A percentile compares a stretch with the other conserved stretches of the same genome.
Conservation (phyloP, 2,329 filamentous ascomycete genomes). For the Phialocephala subalpina region DNA sequence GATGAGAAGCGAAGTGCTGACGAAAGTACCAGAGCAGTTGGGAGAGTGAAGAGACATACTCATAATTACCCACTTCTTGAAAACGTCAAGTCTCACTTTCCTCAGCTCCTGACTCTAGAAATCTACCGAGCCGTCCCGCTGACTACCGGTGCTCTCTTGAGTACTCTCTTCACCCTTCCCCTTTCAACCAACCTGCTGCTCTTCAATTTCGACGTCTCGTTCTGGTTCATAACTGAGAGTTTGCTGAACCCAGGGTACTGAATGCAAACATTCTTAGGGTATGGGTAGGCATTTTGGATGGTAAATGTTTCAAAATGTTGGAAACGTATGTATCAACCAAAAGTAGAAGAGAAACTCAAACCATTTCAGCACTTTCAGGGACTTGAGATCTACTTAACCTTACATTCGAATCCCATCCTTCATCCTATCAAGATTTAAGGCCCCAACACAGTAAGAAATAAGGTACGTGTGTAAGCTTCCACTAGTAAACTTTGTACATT, state of each 20-base stretch:
- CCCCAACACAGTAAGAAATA: neutral
- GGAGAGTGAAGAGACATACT: constrained; percentile 29
- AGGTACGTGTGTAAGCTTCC: neutral
- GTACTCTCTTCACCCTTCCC: constrained; percentile 18
- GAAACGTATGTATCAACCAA: neutral
- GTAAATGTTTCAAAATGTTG: neutral
- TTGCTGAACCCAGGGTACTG: neutral
- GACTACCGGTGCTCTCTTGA: constrained; percentile 15
- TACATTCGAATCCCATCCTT: neutral
- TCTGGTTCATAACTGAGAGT: neutral
- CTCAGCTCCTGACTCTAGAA: constrained; percentile 36
- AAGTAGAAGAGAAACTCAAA: neutral
- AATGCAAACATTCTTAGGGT: no score
- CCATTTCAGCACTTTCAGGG: neutral
- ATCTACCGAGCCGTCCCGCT: constrained; percentile 29
- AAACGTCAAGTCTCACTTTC: constrained; percentile 24
- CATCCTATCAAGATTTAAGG: neutral
- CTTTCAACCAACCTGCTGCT: neutral
- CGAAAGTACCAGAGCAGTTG: neutral
- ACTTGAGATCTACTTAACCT: neutral
- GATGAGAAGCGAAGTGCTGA: neutral
- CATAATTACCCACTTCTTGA: constrained; percentile 35
- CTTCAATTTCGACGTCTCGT: neutral
- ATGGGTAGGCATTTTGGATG: neutral
- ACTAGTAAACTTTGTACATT: neutral